Evolutionary conservation across 345 rosid species (phyloP).

Genomic region (Ceriops tagal): DNA sequence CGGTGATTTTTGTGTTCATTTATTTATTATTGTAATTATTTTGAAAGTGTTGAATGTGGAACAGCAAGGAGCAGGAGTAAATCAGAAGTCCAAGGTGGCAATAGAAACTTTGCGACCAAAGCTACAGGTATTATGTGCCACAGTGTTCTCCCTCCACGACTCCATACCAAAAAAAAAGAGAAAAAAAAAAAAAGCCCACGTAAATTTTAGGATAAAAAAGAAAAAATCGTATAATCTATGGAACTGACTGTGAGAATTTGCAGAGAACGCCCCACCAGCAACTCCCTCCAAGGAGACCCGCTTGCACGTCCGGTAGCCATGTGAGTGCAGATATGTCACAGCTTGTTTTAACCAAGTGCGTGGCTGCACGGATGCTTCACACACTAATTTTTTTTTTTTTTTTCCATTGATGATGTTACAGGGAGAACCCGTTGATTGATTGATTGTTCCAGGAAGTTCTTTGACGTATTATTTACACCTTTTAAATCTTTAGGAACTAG

Average conservation of each 20-base stretch:
- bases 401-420: background rate
- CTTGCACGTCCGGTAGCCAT: slow-evolving; percentile 47
- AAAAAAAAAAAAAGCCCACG: too few relatives aligned
- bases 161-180: too few relatives aligned
- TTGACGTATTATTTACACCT: too few relatives aligned
- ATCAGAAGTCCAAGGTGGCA: slow-evolving; percentile 46
- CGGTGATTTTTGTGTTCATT: background rate
- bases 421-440: background rate
- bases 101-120: slow-evolving; percentile 69
- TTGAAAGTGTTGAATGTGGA: background rate
- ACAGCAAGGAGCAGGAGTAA: slow-evolving; percentile 69
- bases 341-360: too few relatives aligned
- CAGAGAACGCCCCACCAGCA: slow-evolving; percentile 76
- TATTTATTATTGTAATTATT: background rate
- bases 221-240: background rate
- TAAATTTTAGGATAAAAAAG: too few relatives aligned
- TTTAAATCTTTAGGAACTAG: background rate
- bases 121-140: slow-evolving; percentile 42
- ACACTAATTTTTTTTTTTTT: background rate
- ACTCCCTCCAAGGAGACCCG: slow-evolving; percentile 68
- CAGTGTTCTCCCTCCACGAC: too few relatives aligned
- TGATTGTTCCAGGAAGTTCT: background rate
- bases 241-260: background rate
- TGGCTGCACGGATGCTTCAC: too few relatives aligned
- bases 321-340: background rate